Evolutionary conservation across 768 basidiomycete genomes (phyloP).

Genomic region (Austroboletus eburneus): DNA sequence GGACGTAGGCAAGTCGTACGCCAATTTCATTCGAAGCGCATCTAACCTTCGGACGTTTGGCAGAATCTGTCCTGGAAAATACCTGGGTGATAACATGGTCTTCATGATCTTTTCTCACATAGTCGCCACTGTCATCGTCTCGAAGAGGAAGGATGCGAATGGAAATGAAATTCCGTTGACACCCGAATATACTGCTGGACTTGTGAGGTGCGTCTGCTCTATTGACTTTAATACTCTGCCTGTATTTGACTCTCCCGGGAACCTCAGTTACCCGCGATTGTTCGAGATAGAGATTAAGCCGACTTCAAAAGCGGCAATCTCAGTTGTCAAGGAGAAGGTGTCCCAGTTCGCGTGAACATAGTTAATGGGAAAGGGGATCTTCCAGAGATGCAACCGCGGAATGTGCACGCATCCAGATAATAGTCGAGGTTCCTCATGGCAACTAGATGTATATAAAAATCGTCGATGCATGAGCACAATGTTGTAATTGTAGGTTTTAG

Average conservation of each 20-base stretch:
- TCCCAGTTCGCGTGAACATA: constrained; percentile 1
- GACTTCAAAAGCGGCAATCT: constrained; percentile 6
- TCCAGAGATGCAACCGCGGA: too few relatives aligned
- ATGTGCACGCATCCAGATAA: too few relatives aligned
- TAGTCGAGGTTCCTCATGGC: too few relatives aligned
- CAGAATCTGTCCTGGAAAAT: constrained; percentile 12
- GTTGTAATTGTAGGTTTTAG: too few relatives aligned
- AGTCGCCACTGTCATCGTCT: constrained; percentile 6
- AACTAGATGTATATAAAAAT: too few relatives aligned
- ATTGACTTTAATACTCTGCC: neutral
- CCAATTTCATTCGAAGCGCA: too few relatives aligned
- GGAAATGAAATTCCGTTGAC: constrained; percentile 8
- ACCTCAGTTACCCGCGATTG: constrained; percentile 2
- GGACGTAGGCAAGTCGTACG: constrained; percentile 3
- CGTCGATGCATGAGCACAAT: too few relatives aligned
- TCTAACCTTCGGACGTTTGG: neutral
- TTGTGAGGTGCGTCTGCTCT: constrained; percentile 6
- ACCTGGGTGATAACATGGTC: constrained; percentile 9
- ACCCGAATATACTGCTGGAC: constrained; percentile 2
- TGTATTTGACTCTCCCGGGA: too few relatives aligned
- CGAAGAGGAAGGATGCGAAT: constrained; percentile 4
- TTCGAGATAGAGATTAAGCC: constrained; percentile 13
- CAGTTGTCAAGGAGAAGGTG: constrained; percentile 5
- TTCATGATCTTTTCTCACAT: too few relatives aligned
- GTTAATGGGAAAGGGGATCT: too few relatives aligned